Evolutionary conservation across 2,329 filamentous ascomycete species (phyloP).

Genomic region (Zasmidium angulare): DNA sequence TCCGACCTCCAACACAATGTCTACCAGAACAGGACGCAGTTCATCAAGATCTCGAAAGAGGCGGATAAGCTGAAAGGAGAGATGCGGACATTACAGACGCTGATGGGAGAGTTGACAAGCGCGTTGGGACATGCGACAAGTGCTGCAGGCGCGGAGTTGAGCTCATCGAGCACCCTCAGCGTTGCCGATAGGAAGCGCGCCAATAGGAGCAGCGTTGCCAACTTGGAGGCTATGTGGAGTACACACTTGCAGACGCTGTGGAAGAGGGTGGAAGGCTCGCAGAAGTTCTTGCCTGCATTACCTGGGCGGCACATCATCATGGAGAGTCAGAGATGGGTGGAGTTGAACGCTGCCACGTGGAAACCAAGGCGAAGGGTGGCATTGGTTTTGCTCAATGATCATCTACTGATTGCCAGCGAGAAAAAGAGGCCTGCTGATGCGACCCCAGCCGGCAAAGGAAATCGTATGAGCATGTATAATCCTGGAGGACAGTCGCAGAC

Average conservation of each 20-base stretch:
- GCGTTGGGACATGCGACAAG: constrained; percentile 49
- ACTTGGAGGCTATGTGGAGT: constrained; percentile 68
- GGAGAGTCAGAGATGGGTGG: constrained; percentile 91
- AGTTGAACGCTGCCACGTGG: constrained; percentile 96
- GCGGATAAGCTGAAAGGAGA: constrained; percentile 96
- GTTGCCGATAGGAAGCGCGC: constrained; percentile 56
- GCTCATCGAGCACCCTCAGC: constrained; percentile 34
- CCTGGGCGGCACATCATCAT: constrained; percentile 91
- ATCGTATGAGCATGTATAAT: constrained; percentile 34
- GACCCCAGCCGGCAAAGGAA: constrained; percentile 22
- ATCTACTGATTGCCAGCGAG: constrained; percentile 88
- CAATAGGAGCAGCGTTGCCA: constrained; percentile 86
- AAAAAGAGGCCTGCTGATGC: constrained; percentile 66
- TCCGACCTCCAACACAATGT: constrained; percentile 91
- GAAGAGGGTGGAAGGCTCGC: constrained; percentile 96
- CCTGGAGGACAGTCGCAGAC: constrained; percentile 45
- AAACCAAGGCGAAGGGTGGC: constrained; percentile 87
- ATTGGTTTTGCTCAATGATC: constrained; percentile 90
- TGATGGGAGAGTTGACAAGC: constrained; percentile 83
- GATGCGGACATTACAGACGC: constrained; percentile 83
- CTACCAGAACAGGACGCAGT: constrained; percentile 90
- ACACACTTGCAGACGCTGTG: constrained; percentile 76
- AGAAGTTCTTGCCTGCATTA: constrained; percentile 90
- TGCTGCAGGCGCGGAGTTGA: constrained; percentile 38
- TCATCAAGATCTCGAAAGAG: constrained; percentile 99